Conservation (phyloP, 345 rosid species). For the Eucalyptus camaldulensis region DNA sequence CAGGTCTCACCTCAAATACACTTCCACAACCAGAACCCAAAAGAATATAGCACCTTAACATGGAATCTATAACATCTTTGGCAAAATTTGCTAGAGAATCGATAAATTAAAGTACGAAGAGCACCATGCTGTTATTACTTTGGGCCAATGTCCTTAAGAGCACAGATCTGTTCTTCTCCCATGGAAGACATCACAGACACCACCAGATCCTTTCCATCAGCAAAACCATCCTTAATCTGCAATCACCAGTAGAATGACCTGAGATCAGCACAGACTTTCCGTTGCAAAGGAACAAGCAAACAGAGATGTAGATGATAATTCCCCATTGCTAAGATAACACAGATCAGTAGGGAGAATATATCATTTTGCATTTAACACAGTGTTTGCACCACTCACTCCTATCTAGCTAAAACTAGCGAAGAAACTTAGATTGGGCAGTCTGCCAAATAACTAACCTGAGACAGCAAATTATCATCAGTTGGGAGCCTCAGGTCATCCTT, state of each 20-base stretch:
- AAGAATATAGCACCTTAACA: neutral
- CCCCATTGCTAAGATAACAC: neutral
- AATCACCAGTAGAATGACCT: neutral
- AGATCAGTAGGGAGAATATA: neutral
- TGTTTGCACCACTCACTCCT: neutral
- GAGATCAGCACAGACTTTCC: neutral
- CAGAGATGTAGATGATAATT: neutral
- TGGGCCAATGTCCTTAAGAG: conserved; percentile 40
- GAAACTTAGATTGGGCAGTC: neutral
- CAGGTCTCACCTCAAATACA: neutral
- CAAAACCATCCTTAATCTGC: conserved; percentile 37
- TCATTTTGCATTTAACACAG: neutral
- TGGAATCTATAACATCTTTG: neutral
- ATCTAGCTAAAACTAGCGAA: neutral
- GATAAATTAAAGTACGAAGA: neutral
- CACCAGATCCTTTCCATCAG: conserved; percentile 34
- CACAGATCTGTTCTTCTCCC: conserved; percentile 46
- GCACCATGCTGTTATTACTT: neutral
- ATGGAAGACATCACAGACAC: conserved; percentile 37
- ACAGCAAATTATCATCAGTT: conserved; percentile 27
- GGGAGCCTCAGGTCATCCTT: conserved; percentile 44
- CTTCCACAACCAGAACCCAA: neutral
- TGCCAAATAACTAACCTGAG: conserved; percentile 4
- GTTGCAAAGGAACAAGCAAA: neutral
- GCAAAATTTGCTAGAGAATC: neutral